Evolutionary conservation across 768 basidiomycete genomes (phyloP), one percentile per base, ranked within the genome.

Genomic region (Terana coerulea): DNA sequence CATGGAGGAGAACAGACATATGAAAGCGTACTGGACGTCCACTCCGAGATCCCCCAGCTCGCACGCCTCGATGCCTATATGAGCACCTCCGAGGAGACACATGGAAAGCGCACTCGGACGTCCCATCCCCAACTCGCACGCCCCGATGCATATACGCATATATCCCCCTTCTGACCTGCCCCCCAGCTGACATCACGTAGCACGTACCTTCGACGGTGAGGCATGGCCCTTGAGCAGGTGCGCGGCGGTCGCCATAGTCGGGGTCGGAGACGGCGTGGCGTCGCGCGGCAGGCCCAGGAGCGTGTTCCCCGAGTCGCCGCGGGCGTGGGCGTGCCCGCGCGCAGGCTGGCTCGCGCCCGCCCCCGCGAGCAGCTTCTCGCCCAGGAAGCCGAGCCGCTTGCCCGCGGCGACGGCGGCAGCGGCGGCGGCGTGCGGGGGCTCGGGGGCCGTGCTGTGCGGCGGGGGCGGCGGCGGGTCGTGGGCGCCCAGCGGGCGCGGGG

Each of bases 171-270:
- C n/a, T n/a, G n/a, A n/a, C n/a, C n/a, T n/a, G n/a, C n/a, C n/a
- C n/a, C n/a, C n/a, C n/a, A n/a, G n/a, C n/a, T n/a, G n/a, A n/a
- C n/a, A n/a, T n/a, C n/a, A n/a, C n/a, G n/a, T n/a, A 34, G 22
- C 17, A 47, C 62, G 51, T 50, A 69, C 66, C 60, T 69, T 69
- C 26, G 66, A 63, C 2, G 68, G 67, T 1, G 66, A 67, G 6
- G 59, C 50, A 46, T 67, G 62, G 6, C 49, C 61, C 50, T 63
- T 66, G 19, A 40, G 21, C 21, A 30, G 46, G 46, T 57, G 61
- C 17, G 59, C 29, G 1, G 56, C 21, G 3, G 60, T 33, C 4
- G 63, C 54, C 58, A 66, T 63, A 15, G 44, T 47, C 1, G 63
- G 60, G 11, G 59, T 48, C 11, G 63, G 65, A 5, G 62, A 63